Evolutionary conservation across 805 yeast species (phyloP), one percentile per base, ranked within the genome.

Genomic region (Wickerhamiella alocasiicola): DNA sequence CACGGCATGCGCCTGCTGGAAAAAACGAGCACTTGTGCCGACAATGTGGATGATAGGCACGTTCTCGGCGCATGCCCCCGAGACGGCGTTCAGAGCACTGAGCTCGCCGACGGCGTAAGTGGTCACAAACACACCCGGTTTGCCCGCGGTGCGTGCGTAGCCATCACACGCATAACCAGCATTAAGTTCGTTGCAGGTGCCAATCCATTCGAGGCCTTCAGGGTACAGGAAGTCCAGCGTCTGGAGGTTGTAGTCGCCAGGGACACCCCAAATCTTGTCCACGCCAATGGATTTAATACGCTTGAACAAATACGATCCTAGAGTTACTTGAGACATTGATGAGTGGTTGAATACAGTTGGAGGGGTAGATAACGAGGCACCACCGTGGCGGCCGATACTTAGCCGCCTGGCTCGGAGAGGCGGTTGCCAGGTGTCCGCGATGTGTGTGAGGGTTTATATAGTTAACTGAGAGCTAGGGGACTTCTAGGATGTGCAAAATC

Each of bases 81-180:
- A 67, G 42, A 83, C 63, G 36, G 91, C 94, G 59, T 83, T 83
- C 45, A 83, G 55, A 2, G 94, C 93, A 45, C 84, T 74, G 45
- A 83, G 67, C 57, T 84, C 95, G 43, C 95, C 95, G 15, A 84
- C 95, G 38, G 95, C 95, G 58, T 68, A 81, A 3, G 95, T 84
- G 38, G 85, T 76, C 42, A 72, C 59, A 28, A 74, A 57, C 16
- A 76, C 84, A 41, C 85, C 82, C 3, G 38, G 38, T 12, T 72
- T 69, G 39, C 68, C 65, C 20, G 77, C 67, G 31, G 65, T 65
- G 45, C 88, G 70, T 13, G 91, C 74, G 53, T 82, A 87, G 5
- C 95, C 96, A 58, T 87, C 95, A 7, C 88, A 85, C 4, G 93
- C 76, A 55, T 87, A 85, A 9, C 93, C 91, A 3, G 91, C 78